Base-by-base conservation (phyloP, 164 flowering plant genomes). In the Protea cynaroides region DNA sequence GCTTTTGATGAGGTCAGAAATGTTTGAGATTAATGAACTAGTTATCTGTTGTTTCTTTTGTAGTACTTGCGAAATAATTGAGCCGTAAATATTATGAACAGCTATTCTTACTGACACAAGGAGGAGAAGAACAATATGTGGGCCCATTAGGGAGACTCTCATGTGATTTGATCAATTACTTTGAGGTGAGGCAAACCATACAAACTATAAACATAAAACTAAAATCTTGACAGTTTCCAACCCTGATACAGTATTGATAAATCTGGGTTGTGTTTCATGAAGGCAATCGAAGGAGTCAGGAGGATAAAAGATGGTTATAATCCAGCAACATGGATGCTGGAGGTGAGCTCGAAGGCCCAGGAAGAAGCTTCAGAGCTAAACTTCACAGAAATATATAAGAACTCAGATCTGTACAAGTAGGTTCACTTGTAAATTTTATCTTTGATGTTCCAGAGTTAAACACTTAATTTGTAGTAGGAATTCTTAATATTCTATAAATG, bases 61-160 rank as follows among this genome's bases (percentile, higher is more conserved):
- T 1, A 11, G 1, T 56, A 2, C 24, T 8, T 55, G 14, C 14
- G 10, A 5, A 12, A 24, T 56, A 56, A 1, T 36, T 34, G 50
- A 29, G 13, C 34, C 5, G 34, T 5, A 2, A 29, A 29, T 52
- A 14, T 58, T n/a, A 21, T 7, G 21, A 72, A 59, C 82, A 86
- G 88, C 72, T 84, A 9, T 71, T 84, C 44, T 78, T 86, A 4
- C 40, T 86, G 74, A 84, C 74, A 72, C 66, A 82, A 57, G 88
- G 91, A 53, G 91, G 91, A 10, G 76, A 81, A 75, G 83, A 75
- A 65, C 78, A 84, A 52, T 85, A 82, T 47, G 86, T 75, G 0
- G 86, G 90, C 1, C 86, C 86, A 1, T 54, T 85, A 51, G 90
- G 86, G 3, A 67, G 59, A 38, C 69, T 74, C 52, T 83, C 82